Evolutionary conservation across 2,329 filamentous ascomycete species (phyloP), one percentile per base, ranked within the genome.

Genomic region (Cladosporium sp.): DNA sequence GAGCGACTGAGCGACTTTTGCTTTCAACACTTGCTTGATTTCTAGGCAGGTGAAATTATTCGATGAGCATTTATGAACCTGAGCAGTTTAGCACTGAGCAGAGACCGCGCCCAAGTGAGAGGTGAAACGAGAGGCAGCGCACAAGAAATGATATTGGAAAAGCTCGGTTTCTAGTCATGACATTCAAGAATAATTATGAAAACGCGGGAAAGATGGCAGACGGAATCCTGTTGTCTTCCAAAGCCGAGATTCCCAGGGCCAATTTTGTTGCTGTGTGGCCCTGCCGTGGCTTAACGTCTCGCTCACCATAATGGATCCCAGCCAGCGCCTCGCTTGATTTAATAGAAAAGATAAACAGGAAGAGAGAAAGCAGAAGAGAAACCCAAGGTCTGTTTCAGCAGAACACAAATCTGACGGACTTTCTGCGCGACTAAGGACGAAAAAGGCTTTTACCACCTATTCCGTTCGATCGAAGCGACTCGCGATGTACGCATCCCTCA

Each of bases 381-480:
- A 44, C 18, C 12, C n/a, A 31, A 52, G 14, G 18, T 18, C 2
- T 18, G 1, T 28, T 6, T 7, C 7, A 3, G 18, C 5, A n/a
- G 37, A 10, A 26, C 23, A 44, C 12, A 44, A n/a, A n/a, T n/a
- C n/a, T 44, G 37, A 46, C 40, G 4, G 44, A 49, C n/a, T n/a
- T 11, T 10, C n/a, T 8, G 21, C 44, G 7, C 3, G 1, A 14
- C 5, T 5, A 11, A 14, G 6, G 8, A 23, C 14, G 3, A 12
- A 28, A 16, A 21, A 53, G 46, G 31, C 59, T 40, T 3, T 31
- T 35, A 62, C 46, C 46, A 14, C 46, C 60, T 62, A 62, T 16
- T 62, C 60, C 16, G 60, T 35, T 21, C 49, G 40, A 14, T 35
- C 12, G 21, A 62, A 62, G n/a, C 60, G 46, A 26, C 49, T 52